These are phyloP conservation scores for Entomophthora muscae DNA, from an alignment of 371 early-diverging fungal species.

Conservation along the genomic window DNA sequence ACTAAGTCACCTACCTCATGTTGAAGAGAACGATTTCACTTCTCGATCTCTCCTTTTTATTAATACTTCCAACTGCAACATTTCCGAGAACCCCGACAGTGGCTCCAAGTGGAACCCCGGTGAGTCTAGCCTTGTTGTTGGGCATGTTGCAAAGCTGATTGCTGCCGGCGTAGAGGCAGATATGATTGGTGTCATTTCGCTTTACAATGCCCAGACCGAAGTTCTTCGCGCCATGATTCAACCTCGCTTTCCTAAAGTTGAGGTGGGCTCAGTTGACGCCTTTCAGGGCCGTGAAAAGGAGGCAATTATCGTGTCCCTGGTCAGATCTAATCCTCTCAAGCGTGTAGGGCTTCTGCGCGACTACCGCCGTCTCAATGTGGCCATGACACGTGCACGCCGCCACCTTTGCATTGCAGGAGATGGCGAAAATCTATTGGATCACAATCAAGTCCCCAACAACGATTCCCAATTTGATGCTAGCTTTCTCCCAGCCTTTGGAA, in stretches of 20 bases:
- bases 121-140: slow-evolving; percentile 45
- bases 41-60: slow-evolving; percentile 40
- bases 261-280: slow-evolving; percentile 58
- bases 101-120: slow-evolving; percentile 37
- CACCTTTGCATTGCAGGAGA: slow-evolving; percentile 79
- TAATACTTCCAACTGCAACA: slow-evolving; percentile 52
- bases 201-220: slow-evolving; percentile 63
- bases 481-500: too few relatives aligned
- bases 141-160: slow-evolving; percentile 40
- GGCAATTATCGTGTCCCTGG: slow-evolving; percentile 68
- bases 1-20: slow-evolving; percentile 37
- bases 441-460: too few relatives aligned
- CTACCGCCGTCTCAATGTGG: too few relatives aligned
- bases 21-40: slow-evolving; percentile 25
- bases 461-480: too few relatives aligned
- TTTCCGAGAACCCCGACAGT: slow-evolving; percentile 33
- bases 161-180: slow-evolving; percentile 34
- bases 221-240: slow-evolving; percentile 1
- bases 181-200: slow-evolving; percentile 71
- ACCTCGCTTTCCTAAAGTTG: background rate
- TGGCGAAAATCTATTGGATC: too few relatives aligned
- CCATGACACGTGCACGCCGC: slow-evolving; percentile 79
- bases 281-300: too few relatives aligned
- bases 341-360: slow-evolving; percentile 80
- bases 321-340: slow-evolving; percentile 60